phyloP scores from a whole-genome alignment of 2,329 filamentous ascomycete genomes.

The Xylaria multiplex region DNA sequence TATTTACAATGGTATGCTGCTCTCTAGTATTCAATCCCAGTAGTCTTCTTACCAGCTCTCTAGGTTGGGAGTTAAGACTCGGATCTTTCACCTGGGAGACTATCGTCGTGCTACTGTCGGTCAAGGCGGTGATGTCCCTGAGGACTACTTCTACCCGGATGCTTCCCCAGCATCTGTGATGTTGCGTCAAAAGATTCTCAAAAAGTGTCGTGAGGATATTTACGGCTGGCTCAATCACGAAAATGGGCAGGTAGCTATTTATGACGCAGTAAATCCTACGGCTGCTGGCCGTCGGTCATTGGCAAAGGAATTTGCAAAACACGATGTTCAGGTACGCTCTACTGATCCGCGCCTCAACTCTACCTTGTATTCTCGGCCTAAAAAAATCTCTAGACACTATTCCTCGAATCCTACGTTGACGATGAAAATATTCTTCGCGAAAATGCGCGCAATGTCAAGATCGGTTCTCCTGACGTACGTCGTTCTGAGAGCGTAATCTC shows the following conservation, averaged over 20 bases:
- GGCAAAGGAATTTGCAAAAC: slow-evolving; percentile 96
- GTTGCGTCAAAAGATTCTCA: slow-evolving; percentile 94
- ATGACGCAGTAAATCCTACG: slow-evolving; percentile 96
- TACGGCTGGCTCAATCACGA: slow-evolving; percentile 96
- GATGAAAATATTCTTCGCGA: slow-evolving; percentile 94
- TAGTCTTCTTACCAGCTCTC: slow-evolving; percentile 34
- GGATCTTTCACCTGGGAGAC: slow-evolving; percentile 96
- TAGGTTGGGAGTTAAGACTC: slow-evolving; percentile 95
- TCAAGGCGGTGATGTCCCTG: slow-evolving; percentile 83
- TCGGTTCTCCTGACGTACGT: slow-evolving; percentile 88
- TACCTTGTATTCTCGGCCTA: slow-evolving; percentile 19
- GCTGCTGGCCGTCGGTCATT: slow-evolving; percentile 82
- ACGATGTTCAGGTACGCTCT: slow-evolving; percentile 80
- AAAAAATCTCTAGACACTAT: slow-evolving; percentile 75
- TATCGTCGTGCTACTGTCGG: slow-evolving; percentile 93
- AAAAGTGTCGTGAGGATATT: slow-evolving; percentile 97
- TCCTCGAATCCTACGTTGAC: slow-evolving; percentile 95
- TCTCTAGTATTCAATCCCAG: background rate
- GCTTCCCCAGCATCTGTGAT: slow-evolving; percentile 93
- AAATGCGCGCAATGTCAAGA: slow-evolving; percentile 97
- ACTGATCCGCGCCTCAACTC: background rate
- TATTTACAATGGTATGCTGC: slow-evolving; percentile 83
- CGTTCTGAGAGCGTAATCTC: background rate
- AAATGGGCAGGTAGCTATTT: slow-evolving; percentile 97
- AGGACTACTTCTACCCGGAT: slow-evolving; percentile 98